phyloP scores from a whole-genome alignment of 2,329 filamentous ascomycete species.

The Fusarium miscanthi region DNA sequence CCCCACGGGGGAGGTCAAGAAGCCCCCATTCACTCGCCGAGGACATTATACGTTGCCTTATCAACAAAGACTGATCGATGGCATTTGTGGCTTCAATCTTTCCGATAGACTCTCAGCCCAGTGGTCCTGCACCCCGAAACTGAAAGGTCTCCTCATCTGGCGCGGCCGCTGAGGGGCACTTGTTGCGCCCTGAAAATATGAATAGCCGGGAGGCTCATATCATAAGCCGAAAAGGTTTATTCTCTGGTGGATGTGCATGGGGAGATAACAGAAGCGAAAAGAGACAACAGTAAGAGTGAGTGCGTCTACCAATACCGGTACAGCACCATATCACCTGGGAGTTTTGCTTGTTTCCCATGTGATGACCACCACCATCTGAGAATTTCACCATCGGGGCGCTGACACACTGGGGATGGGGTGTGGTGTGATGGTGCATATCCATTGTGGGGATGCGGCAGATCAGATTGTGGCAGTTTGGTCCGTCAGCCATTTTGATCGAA shows the following conservation, averaged over 20 bases:
- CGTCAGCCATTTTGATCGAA: slow-evolving; percentile 9
- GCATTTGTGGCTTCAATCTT: slow-evolving; percentile 28
- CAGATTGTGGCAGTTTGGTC: slow-evolving; percentile 29
- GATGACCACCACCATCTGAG: slow-evolving; percentile 32
- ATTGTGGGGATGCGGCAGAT: slow-evolving; percentile 35
- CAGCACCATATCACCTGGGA: slow-evolving; percentile 24
- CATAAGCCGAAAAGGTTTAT: background rate
- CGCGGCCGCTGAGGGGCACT: slow-evolving; percentile 11
- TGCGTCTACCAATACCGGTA: slow-evolving; percentile 3
- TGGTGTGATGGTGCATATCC: slow-evolving; percentile 5
- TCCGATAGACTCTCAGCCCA: slow-evolving; percentile 29
- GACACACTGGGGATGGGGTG: slow-evolving; percentile 17
- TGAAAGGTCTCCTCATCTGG: slow-evolving; percentile 3
- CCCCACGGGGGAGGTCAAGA: slow-evolving; percentile 20
- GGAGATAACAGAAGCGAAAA: slow-evolving; percentile 13
- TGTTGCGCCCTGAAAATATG: slow-evolving; percentile 9
- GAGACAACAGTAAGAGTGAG: slow-evolving; percentile 23
- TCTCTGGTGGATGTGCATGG: slow-evolving; percentile 2
- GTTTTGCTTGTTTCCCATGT: slow-evolving; percentile 31
- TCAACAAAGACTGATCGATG: background rate
- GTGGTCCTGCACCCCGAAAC: slow-evolving; percentile 13
- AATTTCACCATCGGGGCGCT: slow-evolving; percentile 32
- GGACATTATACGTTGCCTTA: slow-evolving; percentile 21
- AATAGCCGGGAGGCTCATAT: slow-evolving; percentile 9
- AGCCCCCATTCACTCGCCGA: slow-evolving; percentile 1